Conservation (phyloP, 2,329 filamentous ascomycete species). For the Ophiostoma fasciatum region DNA sequence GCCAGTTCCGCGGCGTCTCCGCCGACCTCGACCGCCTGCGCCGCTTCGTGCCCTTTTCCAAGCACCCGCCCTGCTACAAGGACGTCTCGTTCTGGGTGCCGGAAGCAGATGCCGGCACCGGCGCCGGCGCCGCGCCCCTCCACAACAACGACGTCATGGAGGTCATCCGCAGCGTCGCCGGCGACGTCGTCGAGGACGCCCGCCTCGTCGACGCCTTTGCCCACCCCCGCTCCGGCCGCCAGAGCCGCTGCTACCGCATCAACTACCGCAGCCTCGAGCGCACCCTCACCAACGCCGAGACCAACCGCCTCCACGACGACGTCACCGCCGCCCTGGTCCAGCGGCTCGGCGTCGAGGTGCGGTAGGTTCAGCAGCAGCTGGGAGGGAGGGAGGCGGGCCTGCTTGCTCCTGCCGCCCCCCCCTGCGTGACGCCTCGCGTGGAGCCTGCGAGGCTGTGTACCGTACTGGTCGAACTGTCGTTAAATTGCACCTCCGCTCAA, state of each 20-base stretch:
- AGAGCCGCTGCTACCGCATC: constrained; percentile 82
- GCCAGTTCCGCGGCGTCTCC: constrained; percentile 58
- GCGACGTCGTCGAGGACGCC: constrained; percentile 80
- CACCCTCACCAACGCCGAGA: constrained; percentile 73
- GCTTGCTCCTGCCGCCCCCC: too few species aligned
- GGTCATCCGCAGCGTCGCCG: constrained; percentile 67
- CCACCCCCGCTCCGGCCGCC: constrained; percentile 70
- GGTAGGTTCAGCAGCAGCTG: too few species aligned
- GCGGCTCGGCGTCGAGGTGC: constrained; percentile 64
- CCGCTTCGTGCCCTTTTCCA: constrained; percentile 78
- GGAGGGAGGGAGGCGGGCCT: too few species aligned
- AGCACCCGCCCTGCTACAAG: constrained; percentile 76
- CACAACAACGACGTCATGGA: constrained; percentile 99
- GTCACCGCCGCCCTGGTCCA: constrained; percentile 51
- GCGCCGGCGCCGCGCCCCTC: constrained; percentile 35
- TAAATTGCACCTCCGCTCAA: too few species aligned
- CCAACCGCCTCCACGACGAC: constrained; percentile 57
- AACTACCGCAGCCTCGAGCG: constrained; percentile 87
- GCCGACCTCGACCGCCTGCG: constrained; percentile 32
- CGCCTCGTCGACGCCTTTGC: constrained; percentile 70
- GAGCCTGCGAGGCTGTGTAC: too few species aligned
- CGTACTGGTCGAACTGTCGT: too few species aligned
- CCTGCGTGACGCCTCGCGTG: too few species aligned
- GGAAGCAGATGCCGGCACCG: constrained; percentile 11
- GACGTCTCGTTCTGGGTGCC: constrained; percentile 90